Evolutionary conservation across 331 rosid genomes (phyloP).

Genomic region (Telfairia occidentalis): DNA sequence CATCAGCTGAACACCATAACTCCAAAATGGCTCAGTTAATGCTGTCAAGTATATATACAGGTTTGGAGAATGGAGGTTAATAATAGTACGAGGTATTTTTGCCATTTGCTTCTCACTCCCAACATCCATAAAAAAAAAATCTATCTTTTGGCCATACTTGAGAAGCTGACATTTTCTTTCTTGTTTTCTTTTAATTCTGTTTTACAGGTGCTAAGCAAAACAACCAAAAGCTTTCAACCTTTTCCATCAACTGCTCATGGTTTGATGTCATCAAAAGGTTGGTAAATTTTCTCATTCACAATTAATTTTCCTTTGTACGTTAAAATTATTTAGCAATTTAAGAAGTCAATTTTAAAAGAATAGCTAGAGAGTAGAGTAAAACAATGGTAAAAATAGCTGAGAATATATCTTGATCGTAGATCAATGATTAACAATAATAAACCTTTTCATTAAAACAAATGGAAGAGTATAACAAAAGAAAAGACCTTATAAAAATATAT

Average conservation of each 20-base stretch:
- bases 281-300: constrained; percentile 5
- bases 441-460: too few relatives aligned
- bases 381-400: too few relatives aligned
- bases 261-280: not conserved
- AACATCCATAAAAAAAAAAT: not conserved
- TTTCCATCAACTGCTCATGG: not conserved
- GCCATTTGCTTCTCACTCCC: not conserved
- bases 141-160: not conserved
- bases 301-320: too few relatives aligned
- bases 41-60: not conserved
- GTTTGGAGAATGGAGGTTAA: not conserved
- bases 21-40: not conserved
- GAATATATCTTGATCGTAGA: too few relatives aligned
- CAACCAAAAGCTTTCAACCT: not conserved
- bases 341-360: too few relatives aligned
- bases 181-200: not conserved
- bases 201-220: not conserved
- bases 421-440: too few relatives aligned
- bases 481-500: too few relatives aligned
- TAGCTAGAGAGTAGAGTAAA: too few relatives aligned
- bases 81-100: not conserved
- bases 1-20: not conserved
- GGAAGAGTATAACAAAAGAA: too few relatives aligned
- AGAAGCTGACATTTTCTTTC: not conserved
- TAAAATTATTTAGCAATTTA: too few relatives aligned